Evolutionary conservation across 805 yeast genomes (phyloP).

Genomic region (Ogataea haglerorum): DNA sequence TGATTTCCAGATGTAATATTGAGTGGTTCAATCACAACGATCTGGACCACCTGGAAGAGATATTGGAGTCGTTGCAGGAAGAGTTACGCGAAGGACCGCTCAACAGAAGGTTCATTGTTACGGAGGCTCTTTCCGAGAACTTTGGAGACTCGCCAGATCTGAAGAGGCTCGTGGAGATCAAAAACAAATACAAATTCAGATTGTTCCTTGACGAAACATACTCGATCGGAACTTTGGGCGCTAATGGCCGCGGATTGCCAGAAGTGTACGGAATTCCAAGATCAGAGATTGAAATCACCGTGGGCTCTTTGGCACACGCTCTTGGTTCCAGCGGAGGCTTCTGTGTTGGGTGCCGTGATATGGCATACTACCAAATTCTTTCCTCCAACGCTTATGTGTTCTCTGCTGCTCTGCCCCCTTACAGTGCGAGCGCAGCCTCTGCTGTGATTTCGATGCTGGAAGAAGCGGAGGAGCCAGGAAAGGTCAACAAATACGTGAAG

Average conservation of each 20-base stretch:
- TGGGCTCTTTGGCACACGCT: slow-evolving; percentile 80
- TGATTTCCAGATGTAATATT: slow-evolving; percentile 81
- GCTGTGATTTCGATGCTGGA: slow-evolving; percentile 45
- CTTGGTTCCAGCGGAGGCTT: slow-evolving; percentile 90
- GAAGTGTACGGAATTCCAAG: slow-evolving; percentile 72
- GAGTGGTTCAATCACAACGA: slow-evolving; percentile 87
- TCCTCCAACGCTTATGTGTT: slow-evolving; percentile 88
- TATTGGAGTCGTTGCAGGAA: slow-evolving; percentile 58
- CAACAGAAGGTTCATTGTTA: slow-evolving; percentile 85
- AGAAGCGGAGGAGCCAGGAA: slow-evolving; percentile 32
- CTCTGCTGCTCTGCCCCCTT: slow-evolving; percentile 93
- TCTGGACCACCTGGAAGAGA: slow-evolving; percentile 71
- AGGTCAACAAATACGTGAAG: slow-evolving; percentile 32
- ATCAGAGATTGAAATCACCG: slow-evolving; percentile 73
- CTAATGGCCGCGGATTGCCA: slow-evolving; percentile 78
- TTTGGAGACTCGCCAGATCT: slow-evolving; percentile 78
- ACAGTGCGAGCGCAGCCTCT: slow-evolving; percentile 67
- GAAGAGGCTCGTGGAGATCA: slow-evolving; percentile 65
- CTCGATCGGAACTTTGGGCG: slow-evolving; percentile 84
- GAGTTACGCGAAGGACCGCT: slow-evolving; percentile 67
- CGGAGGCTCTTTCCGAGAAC: slow-evolving; percentile 85
- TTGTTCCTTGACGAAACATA: slow-evolving; percentile 83
- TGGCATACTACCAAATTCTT: slow-evolving; percentile 90
- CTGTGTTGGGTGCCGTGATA: slow-evolving; percentile 78
- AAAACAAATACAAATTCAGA: slow-evolving; percentile 79